Evolutionary conservation across 768 basidiomycete species (phyloP).

Genomic region (Termitomyces sp.): DNA sequence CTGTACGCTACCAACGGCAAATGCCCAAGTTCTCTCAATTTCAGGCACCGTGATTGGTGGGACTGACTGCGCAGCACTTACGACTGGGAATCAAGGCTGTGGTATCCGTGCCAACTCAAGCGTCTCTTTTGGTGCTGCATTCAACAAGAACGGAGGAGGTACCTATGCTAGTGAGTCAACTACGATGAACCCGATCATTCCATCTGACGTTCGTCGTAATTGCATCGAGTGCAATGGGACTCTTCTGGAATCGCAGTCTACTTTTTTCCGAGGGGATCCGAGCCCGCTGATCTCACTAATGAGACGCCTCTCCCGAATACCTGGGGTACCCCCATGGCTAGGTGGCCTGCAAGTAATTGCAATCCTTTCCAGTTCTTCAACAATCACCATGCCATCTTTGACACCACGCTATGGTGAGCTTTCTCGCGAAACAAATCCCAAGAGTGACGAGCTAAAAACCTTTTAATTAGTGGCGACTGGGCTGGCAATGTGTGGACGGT

Average conservation of each 20-base stretch:
- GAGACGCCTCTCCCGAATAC: conserved; percentile 64
- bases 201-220: neutral
- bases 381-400: conserved; percentile 73
- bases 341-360: conserved; percentile 73
- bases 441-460: neutral
- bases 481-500: conserved; percentile 72
- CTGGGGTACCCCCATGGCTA: conserved; percentile 78
- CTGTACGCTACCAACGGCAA: conserved; percentile 52
- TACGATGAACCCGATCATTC: conserved; percentile 1
- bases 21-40: conserved; percentile 42
- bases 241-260: conserved; percentile 68
- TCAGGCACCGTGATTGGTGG: conserved; percentile 62
- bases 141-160: conserved; percentile 83
- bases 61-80: conserved; percentile 63
- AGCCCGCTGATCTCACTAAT: conserved; percentile 74
- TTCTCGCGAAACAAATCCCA: neutral
- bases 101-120: conserved; percentile 58
- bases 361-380: conserved; percentile 76
- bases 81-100: conserved; percentile 78
- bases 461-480: conserved; percentile 72
- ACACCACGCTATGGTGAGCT: conserved; percentile 77
- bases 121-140: conserved; percentile 77
- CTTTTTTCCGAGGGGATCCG: conserved; percentile 72
- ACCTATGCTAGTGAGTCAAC: conserved; percentile 77
- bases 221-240: conserved; percentile 67